Evolutionary conservation across 2,329 filamentous ascomycete genomes (phyloP).

Genomic region (Calonectria pseudoturangicola): DNA sequence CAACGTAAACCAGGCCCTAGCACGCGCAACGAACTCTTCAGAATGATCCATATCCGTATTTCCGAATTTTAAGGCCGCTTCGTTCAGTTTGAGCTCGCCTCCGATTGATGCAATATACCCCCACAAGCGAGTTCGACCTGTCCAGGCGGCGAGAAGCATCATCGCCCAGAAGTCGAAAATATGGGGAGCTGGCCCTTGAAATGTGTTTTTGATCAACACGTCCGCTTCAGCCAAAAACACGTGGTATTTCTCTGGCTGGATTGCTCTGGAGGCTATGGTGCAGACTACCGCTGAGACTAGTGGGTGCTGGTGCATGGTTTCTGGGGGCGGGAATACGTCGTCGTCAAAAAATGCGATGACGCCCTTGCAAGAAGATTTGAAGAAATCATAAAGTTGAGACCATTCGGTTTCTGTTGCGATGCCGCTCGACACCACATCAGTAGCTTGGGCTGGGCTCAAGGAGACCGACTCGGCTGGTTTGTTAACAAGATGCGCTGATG

Average conservation of each 20-base stretch:
- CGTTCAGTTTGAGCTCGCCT: neutral
- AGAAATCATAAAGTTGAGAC: neutral
- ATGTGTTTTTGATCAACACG: neutral
- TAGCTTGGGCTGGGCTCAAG: neutral
- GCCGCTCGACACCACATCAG: conserved; percentile 11
- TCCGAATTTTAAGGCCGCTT: neutral
- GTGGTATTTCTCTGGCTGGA: conserved; percentile 14
- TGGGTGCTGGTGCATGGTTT: neutral
- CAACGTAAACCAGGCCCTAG: neutral
- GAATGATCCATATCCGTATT: neutral
- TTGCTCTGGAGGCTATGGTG: conserved; percentile 12
- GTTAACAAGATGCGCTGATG: neutral
- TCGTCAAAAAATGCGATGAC: conserved; percentile 16
- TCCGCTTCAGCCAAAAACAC: neutral
- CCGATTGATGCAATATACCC: conserved; percentile 10
- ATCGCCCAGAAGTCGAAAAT: conserved; percentile 1
- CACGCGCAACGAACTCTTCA: neutral
- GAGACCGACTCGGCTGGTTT: neutral
- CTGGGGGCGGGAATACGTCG: neutral
- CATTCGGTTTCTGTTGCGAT: neutral
- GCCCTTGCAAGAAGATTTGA: neutral
- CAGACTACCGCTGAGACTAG: conserved; percentile 3
- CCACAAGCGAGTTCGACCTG: neutral
- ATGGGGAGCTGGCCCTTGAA: neutral
- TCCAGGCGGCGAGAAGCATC: conserved; percentile 9